Percentiles rank a stretch among this genome's conserved stretches.
These are phyloP conservation scores for Pichia sp. DNA, from an alignment of 1,139 yeast species.

Conservation along the genomic window DNA sequence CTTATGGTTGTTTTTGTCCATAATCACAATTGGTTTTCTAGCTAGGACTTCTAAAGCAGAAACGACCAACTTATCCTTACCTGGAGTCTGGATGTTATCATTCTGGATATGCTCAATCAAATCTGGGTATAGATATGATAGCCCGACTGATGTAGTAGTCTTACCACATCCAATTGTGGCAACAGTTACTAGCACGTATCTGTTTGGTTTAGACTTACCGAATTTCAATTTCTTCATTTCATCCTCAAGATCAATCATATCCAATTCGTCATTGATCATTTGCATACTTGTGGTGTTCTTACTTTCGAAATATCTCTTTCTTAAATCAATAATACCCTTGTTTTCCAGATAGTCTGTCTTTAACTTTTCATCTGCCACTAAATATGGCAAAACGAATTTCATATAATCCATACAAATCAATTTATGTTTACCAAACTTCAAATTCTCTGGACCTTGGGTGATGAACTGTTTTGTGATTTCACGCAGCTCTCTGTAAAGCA, in stretches of 20 bases:
- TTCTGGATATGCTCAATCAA: conserved; percentile 81
- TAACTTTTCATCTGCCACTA: conserved; percentile 45
- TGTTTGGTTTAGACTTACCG: conserved; percentile 17
- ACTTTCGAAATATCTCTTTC: conserved; percentile 53
- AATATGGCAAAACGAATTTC: conserved; percentile 57
- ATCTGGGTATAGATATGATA: conserved; percentile 51
- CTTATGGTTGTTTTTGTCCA: conserved; percentile 85
- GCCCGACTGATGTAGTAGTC: conserved; percentile 73
- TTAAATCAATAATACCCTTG: conserved; percentile 70
- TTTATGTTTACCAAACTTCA: conserved; percentile 51
- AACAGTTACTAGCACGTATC: conserved; percentile 70
- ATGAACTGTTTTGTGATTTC: conserved; percentile 74
- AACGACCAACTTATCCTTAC: conserved; percentile 51
- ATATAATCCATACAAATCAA: conserved; percentile 66
- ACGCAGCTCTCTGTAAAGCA: conserved; percentile 87
- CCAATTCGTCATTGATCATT: conserved; percentile 29
- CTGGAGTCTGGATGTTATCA: conserved; percentile 63
- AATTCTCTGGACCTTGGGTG: conserved; percentile 40
- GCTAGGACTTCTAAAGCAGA: conserved; percentile 44
- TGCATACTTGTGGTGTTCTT: conserved; percentile 28
- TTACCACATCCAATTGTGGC: conserved; percentile 97
- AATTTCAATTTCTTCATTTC: conserved; percentile 27
- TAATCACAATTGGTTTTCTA: conserved; percentile 51
- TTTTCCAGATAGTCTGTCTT: conserved; percentile 50
- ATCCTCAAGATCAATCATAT: conserved; percentile 21